Evolutionary conservation across 2,329 filamentous ascomycete genomes (phyloP), one percentile per base, ranked within the genome.

Genomic region (Diaporthe amygdali): DNA sequence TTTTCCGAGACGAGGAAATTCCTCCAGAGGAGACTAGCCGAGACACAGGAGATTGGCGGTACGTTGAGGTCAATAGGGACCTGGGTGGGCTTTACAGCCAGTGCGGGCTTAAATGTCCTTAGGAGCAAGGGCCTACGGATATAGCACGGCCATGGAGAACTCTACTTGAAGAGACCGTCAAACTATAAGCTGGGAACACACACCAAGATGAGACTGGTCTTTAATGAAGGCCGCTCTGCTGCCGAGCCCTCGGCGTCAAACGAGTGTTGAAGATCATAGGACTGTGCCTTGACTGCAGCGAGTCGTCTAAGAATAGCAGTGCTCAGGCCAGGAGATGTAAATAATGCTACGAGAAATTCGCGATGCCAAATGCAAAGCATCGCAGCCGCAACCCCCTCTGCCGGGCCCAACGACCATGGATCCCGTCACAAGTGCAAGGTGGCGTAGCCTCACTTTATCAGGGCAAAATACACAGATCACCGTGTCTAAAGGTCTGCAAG

Each of bases 91-190:
- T 98, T 97, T 81, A 94, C 94, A 59, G 91, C 91, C 3, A 89
- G 89, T 68, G 93, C 93, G 7, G 88, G 91, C 20, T 82, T 98
- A 69, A 97, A 97, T 78, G 87, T 97, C 66, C 83, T 97, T 75
- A 89, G 95, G 82, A 98, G 94, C 81, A 97, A 95, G 84, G 96
- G 96, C 0, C 85, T 95, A 74, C 91, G 92, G 79, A 90, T 98
- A 80, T 97, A 82, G 86, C n/a, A 49, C 25, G 30, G 30, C n/a
- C 44, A 34, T 34, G 3, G 17, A 49, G 22, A 49, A 34, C 44
- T 49, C 59, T 63, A 27, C 37, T 49, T 25, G 49, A 17, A 2
- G 34, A 20, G 37, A 64, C 8, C 20, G 59, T 27, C 41, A 17
- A 49, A 30, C 41, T 37, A 30, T 20, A 32, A 37, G 12, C 59